Base-by-base conservation (phyloP, 2,329 filamentous ascomycete genomes). In the Truncatella angustata region DNA sequence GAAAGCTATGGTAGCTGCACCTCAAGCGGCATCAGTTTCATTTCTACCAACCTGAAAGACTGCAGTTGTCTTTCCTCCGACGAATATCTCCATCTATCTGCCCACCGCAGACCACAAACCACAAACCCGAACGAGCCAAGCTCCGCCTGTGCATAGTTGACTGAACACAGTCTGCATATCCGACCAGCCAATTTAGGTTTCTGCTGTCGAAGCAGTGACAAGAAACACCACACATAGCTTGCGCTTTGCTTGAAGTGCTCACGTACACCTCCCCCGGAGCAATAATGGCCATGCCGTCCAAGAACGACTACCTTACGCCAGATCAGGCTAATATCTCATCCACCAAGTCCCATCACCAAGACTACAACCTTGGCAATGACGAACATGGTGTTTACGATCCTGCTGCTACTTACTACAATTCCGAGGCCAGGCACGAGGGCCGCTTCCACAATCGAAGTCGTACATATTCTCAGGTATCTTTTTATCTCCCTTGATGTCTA, bases 401-500 rank as follows among this genome's bases (percentile, higher is more conserved):
- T 68, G 81, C 81, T 53, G 76, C 74, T 63, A 83, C 80, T 21
- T 84, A 84, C 63, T 84, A 84, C 57, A 70, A 77, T 30, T 76
- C 78, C 21, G 80, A 82, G 32, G 77, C 80, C 50, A 77, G 80
- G 50, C 77, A 81, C 57, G 67, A 67, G 51, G 74, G 77, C 58
- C 74, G 74, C 28, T 70, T 69, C 48, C 78, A 79, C 20, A 68
- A 71, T 36, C 75, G 81, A 47, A 80, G 77, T 16, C 74, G 80
- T 54, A 84, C 80, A 20, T 82, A 78, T 58, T 82, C 81, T 3
- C 80, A 81, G 70, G 78, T 80, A n/a, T n/a, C n/a, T n/a, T n/a
- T n/a, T n/a, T n/a, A n/a, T n/a, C n/a, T n/a, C n/a, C n/a, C n/a
- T n/a, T n/a, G n/a, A n/a, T n/a, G n/a, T n/a, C n/a, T n/a, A n/a